Percentiles rank a stretch among this genome's conserved stretches.
These are phyloP conservation scores for Xenoacremonium recifei DNA, from an alignment of 2,329 filamentous ascomycete genomes.

Conservation along the genomic window DNA sequence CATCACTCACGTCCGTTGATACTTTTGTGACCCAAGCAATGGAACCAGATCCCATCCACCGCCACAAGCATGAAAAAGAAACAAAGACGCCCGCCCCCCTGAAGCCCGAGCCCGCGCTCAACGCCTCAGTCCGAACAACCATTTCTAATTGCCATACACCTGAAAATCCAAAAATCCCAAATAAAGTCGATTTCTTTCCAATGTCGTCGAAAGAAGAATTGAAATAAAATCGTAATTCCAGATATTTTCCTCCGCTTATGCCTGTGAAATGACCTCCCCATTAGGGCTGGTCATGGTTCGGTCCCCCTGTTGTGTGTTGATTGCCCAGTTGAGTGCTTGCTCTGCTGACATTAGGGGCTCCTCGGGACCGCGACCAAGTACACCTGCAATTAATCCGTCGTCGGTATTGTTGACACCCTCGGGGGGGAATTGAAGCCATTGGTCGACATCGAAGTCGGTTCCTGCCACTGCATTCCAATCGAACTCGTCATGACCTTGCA, in stretches of 20 bases:
- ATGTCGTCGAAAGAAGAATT: constrained; percentile 3
- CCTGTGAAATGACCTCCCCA: constrained; percentile 17
- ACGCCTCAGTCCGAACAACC: constrained; percentile 15
- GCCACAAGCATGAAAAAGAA: no score
- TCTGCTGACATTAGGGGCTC: constrained; percentile 28
- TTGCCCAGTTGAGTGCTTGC: constrained; percentile 27
- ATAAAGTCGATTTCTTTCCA: constrained; percentile 6
- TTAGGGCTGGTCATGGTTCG: constrained; percentile 13
- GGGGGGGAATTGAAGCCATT: constrained; percentile 57
- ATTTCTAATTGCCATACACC: constrained; percentile 21
- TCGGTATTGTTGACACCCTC: constrained; percentile 43
- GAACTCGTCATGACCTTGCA: constrained; percentile 47
- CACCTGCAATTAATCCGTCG: constrained; percentile 34
- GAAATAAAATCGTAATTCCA: constrained; percentile 3
- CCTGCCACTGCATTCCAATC: constrained; percentile 54
- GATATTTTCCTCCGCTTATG: constrained; percentile 9
- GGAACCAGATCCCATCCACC: constrained; percentile 9
- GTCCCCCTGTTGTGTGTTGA: constrained; percentile 28
- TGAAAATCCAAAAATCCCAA: constrained; percentile 15
- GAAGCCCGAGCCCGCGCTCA: constrained; percentile 19
- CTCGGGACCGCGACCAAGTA: constrained; percentile 26
- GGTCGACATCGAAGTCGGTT: constrained; percentile 56
- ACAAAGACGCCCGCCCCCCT: constrained; percentile 17
- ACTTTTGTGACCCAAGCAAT: constrained; percentile 19
- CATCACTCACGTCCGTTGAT: constrained; percentile 23